Evolutionary conservation across 2,329 filamentous ascomycete species (phyloP).

Genomic region (Monosporascus sp.): DNA sequence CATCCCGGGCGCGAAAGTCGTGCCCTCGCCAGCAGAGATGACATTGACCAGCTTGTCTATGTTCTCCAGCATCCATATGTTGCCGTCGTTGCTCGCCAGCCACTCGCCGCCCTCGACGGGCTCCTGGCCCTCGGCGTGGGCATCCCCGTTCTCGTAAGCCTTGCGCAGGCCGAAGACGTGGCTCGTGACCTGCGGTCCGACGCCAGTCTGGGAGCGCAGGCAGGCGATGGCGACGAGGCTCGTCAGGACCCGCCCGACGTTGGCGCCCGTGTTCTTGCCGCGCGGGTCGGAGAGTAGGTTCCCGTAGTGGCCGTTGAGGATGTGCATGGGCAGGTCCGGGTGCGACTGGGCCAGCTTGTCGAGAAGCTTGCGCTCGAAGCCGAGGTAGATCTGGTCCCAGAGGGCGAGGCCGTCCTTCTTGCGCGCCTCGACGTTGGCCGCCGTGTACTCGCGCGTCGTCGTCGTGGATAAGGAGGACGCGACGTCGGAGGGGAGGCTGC

Average conservation of each 20-base stretch:
- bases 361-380: conserved; percentile 67
- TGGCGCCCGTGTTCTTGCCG: conserved; percentile 34
- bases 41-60: conserved; percentile 54
- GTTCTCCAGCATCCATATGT: conserved; percentile 55
- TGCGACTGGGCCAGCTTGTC: conserved; percentile 68
- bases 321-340: conserved; percentile 76
- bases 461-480: conserved; percentile 46
- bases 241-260: conserved; percentile 65
- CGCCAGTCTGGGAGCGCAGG: conserved; percentile 72
- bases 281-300: conserved; percentile 66
- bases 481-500: conserved; percentile 54
- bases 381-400: conserved; percentile 73
- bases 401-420: conserved; percentile 56
- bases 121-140: conserved; percentile 42
- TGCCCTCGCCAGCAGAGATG: conserved; percentile 37
- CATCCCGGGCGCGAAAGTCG: conserved; percentile 50
- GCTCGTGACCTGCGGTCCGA: conserved; percentile 74
- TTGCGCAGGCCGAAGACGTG: conserved; percentile 79
- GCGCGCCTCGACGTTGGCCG: conserved; percentile 49
- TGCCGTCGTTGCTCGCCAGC: conserved; percentile 62
- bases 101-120: conserved; percentile 48
- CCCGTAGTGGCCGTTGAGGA: conserved; percentile 69
- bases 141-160: conserved; percentile 60
- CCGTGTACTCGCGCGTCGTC: conserved; percentile 49
- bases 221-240: conserved; percentile 70